Evolutionary conservation across 805 yeast genomes (phyloP).

Genomic region (Metschnikowia colocasiae): DNA sequence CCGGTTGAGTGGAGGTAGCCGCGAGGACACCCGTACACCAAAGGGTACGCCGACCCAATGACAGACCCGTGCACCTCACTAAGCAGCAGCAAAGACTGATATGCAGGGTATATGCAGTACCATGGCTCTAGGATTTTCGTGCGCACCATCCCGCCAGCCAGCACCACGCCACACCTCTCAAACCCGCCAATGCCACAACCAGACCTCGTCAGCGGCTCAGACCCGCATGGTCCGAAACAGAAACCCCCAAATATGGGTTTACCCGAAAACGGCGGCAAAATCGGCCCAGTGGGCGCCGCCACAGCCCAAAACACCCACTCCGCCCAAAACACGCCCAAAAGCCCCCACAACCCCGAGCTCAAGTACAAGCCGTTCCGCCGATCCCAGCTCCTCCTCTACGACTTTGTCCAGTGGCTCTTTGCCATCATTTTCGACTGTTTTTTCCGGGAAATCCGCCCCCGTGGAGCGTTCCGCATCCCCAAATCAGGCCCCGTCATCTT

Average conservation of each 20-base stretch:
- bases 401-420: conserved; percentile 50
- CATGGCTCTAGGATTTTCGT: not conserved
- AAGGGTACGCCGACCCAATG: too few relatives aligned
- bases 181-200: not conserved
- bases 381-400: conserved; percentile 34
- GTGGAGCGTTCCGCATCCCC: conserved; percentile 78
- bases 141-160: not conserved
- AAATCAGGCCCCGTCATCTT: conserved; percentile 79
- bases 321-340: not conserved
- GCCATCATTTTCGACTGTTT: conserved; percentile 56
- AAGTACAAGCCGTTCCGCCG: conserved; percentile 15
- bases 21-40: too few relatives aligned
- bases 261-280: too few relatives aligned
- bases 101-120: too few relatives aligned
- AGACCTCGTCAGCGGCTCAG: too few relatives aligned
- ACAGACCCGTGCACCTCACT: not conserved
- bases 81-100: too few relatives aligned
- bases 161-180: too few relatives aligned
- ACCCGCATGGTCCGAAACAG: too few relatives aligned
- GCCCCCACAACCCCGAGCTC: conserved; percentile 3
- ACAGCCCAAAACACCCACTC: not conserved
- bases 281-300: too few relatives aligned
- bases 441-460: conserved; percentile 82
- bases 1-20: too few relatives aligned
- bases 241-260: too few relatives aligned